Base-by-base conservation (phyloP, 2,329 filamentous ascomycete genomes). In the Colletotrichum trifolii region DNA sequence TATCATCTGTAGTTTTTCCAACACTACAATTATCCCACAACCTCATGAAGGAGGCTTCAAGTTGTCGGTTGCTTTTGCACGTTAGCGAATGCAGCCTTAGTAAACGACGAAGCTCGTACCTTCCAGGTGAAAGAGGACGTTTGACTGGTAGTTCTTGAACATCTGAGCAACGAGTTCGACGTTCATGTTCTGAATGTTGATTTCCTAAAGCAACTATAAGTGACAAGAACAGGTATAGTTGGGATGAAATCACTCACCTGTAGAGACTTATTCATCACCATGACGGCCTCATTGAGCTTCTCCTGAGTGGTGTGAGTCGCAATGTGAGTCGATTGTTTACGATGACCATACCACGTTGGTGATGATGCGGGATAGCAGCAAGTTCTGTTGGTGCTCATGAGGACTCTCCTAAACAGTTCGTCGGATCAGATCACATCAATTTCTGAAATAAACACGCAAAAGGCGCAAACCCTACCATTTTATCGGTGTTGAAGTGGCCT, bases 81-180 rank as follows among this genome's bases (percentile, higher is more conserved):
- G 46, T 67, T 11, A 65, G 12, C 6, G 36, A 25, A 6, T 2
- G 9, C 13, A 25, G 6, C 12, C 6, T 25, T 7, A 7, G 10
- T 25, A 25, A 25, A 11, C 2, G 7, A 15, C 1, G 12, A 15
- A 52, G 6, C 15, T 46, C 76, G 70, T 83, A 96, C 96, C 96
- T 89, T 98, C 96, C 6, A 99, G 85, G 73, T 99, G 96, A 77
- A 99, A 98, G 6, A 98, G 82, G 12, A 98, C 95, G 72, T 98
- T 99, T 10, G 94, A 97, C 77, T 97, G 94, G 77, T 99, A 99
- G 80, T 98, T 99, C 82, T 98, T 97, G 84, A 98, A 99, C 96
- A 99, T 99, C 76, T 98, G 95, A 1, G 95, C 94, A 6, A 98
- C 96, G 3, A 98, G 86, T 80, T 98, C 96, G 40, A 97, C 93